Conservation (phyloP, 2,329 filamentous ascomycete genomes). For the Cladosporium sp. region DNA sequence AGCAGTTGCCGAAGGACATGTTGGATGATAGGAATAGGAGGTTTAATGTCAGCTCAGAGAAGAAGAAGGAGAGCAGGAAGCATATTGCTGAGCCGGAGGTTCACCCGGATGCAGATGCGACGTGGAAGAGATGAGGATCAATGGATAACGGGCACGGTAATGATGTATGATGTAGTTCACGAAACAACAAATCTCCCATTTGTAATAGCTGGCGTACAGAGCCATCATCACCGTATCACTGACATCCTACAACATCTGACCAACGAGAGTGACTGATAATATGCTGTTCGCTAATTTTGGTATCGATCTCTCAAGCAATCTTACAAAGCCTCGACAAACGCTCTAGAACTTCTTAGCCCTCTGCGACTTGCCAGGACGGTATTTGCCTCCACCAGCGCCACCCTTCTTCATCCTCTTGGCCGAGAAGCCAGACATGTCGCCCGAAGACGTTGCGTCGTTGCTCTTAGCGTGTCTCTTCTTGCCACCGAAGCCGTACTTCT, state of each 20-base stretch:
- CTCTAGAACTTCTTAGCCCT: slow-evolving; percentile 18
- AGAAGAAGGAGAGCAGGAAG: slow-evolving; percentile 56
- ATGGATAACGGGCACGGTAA: background rate
- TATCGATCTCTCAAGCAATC: slow-evolving; percentile 17
- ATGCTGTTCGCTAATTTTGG: slow-evolving; percentile 13
- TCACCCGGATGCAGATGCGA: slow-evolving; percentile 50
- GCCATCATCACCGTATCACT: background rate
- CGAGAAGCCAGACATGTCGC: slow-evolving; percentile 78
- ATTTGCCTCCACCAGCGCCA: slow-evolving; percentile 30
- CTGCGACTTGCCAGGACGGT: slow-evolving; percentile 27
- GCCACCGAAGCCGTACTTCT: slow-evolving; percentile 92
- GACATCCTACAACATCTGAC: background rate
- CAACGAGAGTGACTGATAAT: background rate
- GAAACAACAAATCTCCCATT: background rate
- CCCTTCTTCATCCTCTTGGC: slow-evolving; percentile 78
- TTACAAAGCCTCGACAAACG: slow-evolving; percentile 11
- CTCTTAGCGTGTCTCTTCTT: slow-evolving; percentile 94
- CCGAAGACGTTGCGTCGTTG: slow-evolving; percentile 79
- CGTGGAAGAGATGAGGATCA: slow-evolving; percentile 39
- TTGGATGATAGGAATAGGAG: slow-evolving; percentile 55
- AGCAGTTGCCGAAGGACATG: slow-evolving; percentile 50
- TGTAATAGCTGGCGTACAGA: background rate
- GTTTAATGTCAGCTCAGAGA: slow-evolving; percentile 53
- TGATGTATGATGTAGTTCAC: background rate
- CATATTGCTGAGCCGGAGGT: slow-evolving; percentile 53